These are phyloP conservation scores for Diplogelasinospora grovesii DNA, from an alignment of 495 filamentous ascomycete genomes.

Conservation along the genomic window DNA sequence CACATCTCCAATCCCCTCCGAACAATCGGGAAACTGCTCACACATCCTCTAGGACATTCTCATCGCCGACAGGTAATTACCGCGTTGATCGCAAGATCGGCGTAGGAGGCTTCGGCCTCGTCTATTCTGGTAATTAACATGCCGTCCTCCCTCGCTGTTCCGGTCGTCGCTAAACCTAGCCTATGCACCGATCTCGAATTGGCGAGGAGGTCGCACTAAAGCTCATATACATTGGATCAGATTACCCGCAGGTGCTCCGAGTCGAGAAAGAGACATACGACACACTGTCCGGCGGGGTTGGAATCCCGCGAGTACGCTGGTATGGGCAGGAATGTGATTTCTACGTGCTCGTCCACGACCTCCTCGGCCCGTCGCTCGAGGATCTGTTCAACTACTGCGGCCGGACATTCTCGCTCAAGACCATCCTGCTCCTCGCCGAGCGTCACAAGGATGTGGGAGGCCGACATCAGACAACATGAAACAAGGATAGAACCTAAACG, in stretches of 20 bases:
- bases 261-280: constrained; percentile 22
- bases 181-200: constrained; percentile 27
- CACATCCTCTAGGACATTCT: constrained; percentile 20
- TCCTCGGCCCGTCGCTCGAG: constrained; percentile 35
- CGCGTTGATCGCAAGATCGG: constrained; percentile 22
- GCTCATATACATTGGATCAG: constrained; percentile 16
- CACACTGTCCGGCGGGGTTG: constrained; percentile 17
- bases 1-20: too few relatives aligned
- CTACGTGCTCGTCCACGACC: constrained; percentile 23
- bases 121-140: constrained; percentile 23
- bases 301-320: constrained; percentile 28
- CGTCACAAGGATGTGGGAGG: too few relatives aligned
- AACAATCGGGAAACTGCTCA: too few relatives aligned
- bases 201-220: constrained; percentile 31
- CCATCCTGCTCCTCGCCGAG: constrained; percentile 32
- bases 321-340: constrained; percentile 23
- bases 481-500: too few relatives aligned
- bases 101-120: constrained; percentile 22
- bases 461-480: too few relatives aligned
- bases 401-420: constrained; percentile 33
- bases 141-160: not conserved
- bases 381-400: constrained; percentile 30
- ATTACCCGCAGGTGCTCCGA: constrained; percentile 14
- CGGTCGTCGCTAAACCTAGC: constrained; percentile 3
- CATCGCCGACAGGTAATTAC: constrained; percentile 18